Base-by-base conservation (phyloP, 352 stramenopile species). In the Pythium oligandrum region DNA sequence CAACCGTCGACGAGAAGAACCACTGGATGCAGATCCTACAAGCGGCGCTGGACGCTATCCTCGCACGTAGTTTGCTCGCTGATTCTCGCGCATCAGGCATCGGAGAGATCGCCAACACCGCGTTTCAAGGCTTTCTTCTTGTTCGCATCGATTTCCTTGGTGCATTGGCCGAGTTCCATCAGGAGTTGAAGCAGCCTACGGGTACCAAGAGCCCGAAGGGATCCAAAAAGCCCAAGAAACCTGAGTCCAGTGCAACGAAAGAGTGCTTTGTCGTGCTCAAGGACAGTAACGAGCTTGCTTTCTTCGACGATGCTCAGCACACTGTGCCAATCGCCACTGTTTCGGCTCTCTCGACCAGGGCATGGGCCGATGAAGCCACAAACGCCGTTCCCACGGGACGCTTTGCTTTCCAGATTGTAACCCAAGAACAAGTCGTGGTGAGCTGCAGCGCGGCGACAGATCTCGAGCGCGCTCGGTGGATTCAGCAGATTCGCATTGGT, bases 361-460 rank as follows among this genome's bases (percentile, higher is more conserved):
- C 73, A 0, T 86, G 74, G 77, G 53, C 2, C 30, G 9, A 35
- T 10, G 33, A 31, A 10, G 34, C 30, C 7, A 33, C 5, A 6
- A 43, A 7, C 4, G 12, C 48, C 9, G 35, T 35, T 6, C 9
- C 9, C 48, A 44, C 32, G 33, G 48, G 6, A 11, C 40, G 51
- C 40, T 89, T 81, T 37, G 73, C 78, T 3, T 89, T 89, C 44
- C 73, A 89, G 45, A 71, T 89, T n/a, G 44, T 86, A 36, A 86
- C 78, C 4, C 67, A 84, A 17, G 71, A 86, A 34, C 78, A 86
- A 38, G 66, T 87, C 48, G 64, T 86, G 3, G 36, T 89, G 33
- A 85, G 73, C 51, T 86, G 75, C 34, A 77, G 75, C 26, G 78
- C 78, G 3, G 70, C 73, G 12, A 81, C 69, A 0, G 78, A 89